A percentile compares a stretch with the other conserved stretches of the same genome.
These are phyloP conservation scores for Monilinia fructicola DNA, from an alignment of 2,329 filamentous ascomycete genomes.

Conservation along the genomic window DNA sequence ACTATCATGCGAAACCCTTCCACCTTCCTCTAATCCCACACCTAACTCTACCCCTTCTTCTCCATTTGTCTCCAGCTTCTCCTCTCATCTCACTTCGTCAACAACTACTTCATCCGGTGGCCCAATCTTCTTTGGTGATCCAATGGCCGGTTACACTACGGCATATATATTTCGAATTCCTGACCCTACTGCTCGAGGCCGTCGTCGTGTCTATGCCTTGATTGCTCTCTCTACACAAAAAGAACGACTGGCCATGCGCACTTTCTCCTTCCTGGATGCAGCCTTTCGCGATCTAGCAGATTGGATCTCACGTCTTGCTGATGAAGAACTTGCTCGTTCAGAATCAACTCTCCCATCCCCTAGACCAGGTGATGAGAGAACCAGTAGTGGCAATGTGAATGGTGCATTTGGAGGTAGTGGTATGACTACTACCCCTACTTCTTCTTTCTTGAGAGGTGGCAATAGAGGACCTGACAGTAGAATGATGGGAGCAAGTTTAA, in stretches of 20 bases:
- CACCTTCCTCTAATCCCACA: conserved; percentile 46
- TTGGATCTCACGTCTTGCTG: conserved; percentile 66
- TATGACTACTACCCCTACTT: conserved; percentile 27
- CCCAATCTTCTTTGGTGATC: conserved; percentile 68
- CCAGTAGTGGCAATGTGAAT: conserved; percentile 19
- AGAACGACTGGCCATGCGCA: conserved; percentile 64
- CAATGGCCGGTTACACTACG: conserved; percentile 64
- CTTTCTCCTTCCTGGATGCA: conserved; percentile 60
- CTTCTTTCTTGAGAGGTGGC: conserved; percentile 36
- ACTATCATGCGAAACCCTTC: conserved; percentile 65
- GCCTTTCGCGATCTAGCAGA: conserved; percentile 63
- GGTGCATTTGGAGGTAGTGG: conserved; percentile 8
- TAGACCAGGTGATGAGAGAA: conserved; percentile 16
- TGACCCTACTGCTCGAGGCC: conserved; percentile 65
- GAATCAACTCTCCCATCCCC: conserved; percentile 27
- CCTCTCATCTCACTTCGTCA: conserved; percentile 40
- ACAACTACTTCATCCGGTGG: conserved; percentile 58
- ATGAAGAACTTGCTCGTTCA: conserved; percentile 57
- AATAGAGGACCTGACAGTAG: conserved; percentile 35
- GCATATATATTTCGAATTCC: conserved; percentile 70
- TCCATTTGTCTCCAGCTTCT: conserved; percentile 44
- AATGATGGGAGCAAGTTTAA: conserved; percentile 51
- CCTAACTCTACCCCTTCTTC: conserved; percentile 44
- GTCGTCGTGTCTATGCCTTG: conserved; percentile 68
- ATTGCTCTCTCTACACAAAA: conserved; percentile 64